phyloP scores from a whole-genome alignment of 768 basidiomycete genomes.

The Russula abietina region DNA sequence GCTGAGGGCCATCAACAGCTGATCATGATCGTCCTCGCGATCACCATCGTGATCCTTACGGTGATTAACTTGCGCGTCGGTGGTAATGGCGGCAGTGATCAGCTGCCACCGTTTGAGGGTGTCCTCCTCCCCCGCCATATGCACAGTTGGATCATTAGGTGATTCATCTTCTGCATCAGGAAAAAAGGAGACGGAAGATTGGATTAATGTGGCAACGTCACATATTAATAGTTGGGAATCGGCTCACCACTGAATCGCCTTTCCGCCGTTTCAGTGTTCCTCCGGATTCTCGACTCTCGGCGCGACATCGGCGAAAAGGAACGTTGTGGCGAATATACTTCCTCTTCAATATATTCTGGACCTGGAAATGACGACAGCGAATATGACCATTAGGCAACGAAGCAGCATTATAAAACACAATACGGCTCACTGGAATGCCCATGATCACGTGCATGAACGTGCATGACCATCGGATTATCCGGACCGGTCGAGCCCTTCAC shows the following conservation, averaged over 20 bases:
- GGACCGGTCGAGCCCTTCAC: not conserved
- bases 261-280: not conserved
- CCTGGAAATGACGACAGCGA: not conserved
- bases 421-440: not conserved
- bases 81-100: not conserved
- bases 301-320: not conserved
- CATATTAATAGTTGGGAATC: not conserved
- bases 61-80: not conserved
- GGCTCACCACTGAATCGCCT: slow-evolving; percentile 3
- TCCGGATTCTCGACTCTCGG: not conserved
- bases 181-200: not conserved
- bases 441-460: not conserved
- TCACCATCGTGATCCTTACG: not conserved
- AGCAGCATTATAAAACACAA: not conserved
- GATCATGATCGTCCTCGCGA: not conserved
- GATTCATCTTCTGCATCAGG: not conserved
- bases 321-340: not conserved
- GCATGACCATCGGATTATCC: not conserved
- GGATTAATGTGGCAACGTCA: not conserved
- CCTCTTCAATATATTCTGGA: not conserved
- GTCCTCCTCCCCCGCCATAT: not conserved
- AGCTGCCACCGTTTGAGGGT: not conserved
- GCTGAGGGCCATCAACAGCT: slow-evolving; percentile 10
- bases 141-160: not conserved
- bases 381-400: not conserved